Evolutionary conservation across 2,329 filamentous ascomycete genomes (phyloP).

Genomic region (Didymella arachidicola): DNA sequence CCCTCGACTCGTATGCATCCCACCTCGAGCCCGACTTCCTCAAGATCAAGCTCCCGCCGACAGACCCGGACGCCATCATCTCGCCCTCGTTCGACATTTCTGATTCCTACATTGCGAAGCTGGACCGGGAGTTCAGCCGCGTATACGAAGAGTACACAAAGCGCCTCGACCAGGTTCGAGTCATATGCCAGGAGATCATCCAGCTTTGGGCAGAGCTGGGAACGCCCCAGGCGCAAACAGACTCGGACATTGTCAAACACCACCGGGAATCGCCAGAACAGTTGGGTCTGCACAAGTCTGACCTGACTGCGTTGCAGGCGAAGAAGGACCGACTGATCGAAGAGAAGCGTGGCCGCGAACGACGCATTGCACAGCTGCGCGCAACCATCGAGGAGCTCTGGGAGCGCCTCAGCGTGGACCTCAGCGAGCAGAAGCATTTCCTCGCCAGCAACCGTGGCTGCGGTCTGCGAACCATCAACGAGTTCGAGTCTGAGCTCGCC

Average conservation of each 20-base stretch:
- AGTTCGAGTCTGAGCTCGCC: conserved; percentile 89
- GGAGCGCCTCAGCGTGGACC: conserved; percentile 85
- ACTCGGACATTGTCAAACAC: conserved; percentile 83
- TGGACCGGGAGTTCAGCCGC: conserved; percentile 90
- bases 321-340: conserved; percentile 84
- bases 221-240: conserved; percentile 91
- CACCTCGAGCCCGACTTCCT: conserved; percentile 92
- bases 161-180: conserved; percentile 77
- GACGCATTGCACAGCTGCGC: conserved; percentile 77
- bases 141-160: conserved; percentile 97
- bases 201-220: conserved; percentile 95
- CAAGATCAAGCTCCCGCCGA: conserved; percentile 83
- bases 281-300: conserved; percentile 87
- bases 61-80: conserved; percentile 75
- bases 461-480: conserved; percentile 89
- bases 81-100: conserved; percentile 92
- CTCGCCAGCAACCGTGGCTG: conserved; percentile 87
- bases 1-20: conserved; percentile 93
- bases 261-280: conserved; percentile 93
- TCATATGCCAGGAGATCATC: conserved; percentile 83
- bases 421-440: conserved; percentile 83
- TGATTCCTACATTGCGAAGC: conserved; percentile 80
- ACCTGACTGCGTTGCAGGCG: conserved; percentile 73
- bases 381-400: conserved; percentile 83
- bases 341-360: conserved; percentile 87